Evolutionary conservation across 495 filamentous ascomycete species (phyloP), one percentile per base, ranked within the genome.

Genomic region (Penicillium longicatenatum): DNA sequence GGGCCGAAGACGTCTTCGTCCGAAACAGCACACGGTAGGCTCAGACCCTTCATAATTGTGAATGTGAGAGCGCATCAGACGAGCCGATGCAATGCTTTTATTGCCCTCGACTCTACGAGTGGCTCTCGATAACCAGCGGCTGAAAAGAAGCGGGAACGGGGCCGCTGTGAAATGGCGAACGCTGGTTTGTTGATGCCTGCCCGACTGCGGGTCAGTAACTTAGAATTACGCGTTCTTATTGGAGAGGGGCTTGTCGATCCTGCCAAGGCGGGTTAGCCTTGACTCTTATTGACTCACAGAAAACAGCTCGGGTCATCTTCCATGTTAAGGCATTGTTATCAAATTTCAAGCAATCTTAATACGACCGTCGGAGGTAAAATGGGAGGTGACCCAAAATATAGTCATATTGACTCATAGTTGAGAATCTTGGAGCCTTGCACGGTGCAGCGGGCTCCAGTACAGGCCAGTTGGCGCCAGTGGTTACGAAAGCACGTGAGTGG

Each of bases 1-100:
- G 64, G 64, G 51, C 64, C 64, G 46, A 67, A 67, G 19, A 54
- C 22, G 31, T 64, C 58, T 45, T 64, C 50, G 43, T 60, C 54
- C 20, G 41, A 54, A 21, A 58, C 54, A 0, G 54, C 44, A 46
- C 62, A 64, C 29, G 52, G 50, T 17, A 35, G 9, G 22, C 20
- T 19, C 19, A 39, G 31, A 31, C 31, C 24, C 47, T 33, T 30
- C 47, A 50, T 50, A 44, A 26, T 46, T 21, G 19, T 46, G 19
- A 46, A 22, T 21, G 22, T 46, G 19, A 46, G 43, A 21, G 43
- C 43, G 24, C 19, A 46, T 19, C 22, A 46, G 43, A 12, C 19
- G 43, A 46, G 19, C 43, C 19, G 19, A 24, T 46, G 43, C 43
- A 24, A 46, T 46, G 22, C 20, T 46, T 46, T 9, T 46, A 14